Base-by-base conservation (phyloP, 768 basidiomycete genomes). In the Hericium rajendrae region DNA sequence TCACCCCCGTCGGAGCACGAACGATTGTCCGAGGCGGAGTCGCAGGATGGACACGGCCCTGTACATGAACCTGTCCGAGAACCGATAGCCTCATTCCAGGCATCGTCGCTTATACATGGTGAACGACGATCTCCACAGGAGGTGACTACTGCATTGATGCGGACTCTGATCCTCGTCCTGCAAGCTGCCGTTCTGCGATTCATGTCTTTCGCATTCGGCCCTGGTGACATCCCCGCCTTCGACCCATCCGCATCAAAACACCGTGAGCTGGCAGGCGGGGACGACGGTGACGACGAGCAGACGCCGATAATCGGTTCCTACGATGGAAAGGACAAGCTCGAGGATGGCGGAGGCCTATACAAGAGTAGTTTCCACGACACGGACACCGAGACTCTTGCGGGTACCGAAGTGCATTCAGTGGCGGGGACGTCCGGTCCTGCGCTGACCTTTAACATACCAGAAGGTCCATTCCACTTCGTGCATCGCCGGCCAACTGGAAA, bases 401-500 rank as follows among this genome's bases (percentile, higher is more conserved):
- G 24, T 10, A 46, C 16, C 26, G 49, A 37, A 24, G 49, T 10
- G 18, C 22, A 18, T 22, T 48, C 59, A 13, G 51, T 28, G 12
- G 53, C 38, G 32, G 46, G 22, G 37, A 53, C 11, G n/a, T n/a
- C 40, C 46, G 48, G 37, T 18, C 43, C 55, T 2, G 40, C 53
- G 28, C 57, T 50, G 22, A 43, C 48, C 24, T 61, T 63, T 38
- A 32, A 41, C 22, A 26, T 63, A 22, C 57, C 57, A 15, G 54
- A 57, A 4, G 62, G 62, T 10, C 62, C 60, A 38, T 57, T 63
- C 39, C 43, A 57, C 6, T 22, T 63, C 22, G 51, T 51, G 22
- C 26, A 37, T 62, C 26, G 52, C 51, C 41, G 16, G n/a, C 3
- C 24, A n/a, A 13, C 48, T 20, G 49, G 41, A 39, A 40, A 57